These are phyloP conservation scores for Lipomyces spencermartinsiae DNA, from an alignment of 805 yeast species.

Conservation along the genomic window DNA sequence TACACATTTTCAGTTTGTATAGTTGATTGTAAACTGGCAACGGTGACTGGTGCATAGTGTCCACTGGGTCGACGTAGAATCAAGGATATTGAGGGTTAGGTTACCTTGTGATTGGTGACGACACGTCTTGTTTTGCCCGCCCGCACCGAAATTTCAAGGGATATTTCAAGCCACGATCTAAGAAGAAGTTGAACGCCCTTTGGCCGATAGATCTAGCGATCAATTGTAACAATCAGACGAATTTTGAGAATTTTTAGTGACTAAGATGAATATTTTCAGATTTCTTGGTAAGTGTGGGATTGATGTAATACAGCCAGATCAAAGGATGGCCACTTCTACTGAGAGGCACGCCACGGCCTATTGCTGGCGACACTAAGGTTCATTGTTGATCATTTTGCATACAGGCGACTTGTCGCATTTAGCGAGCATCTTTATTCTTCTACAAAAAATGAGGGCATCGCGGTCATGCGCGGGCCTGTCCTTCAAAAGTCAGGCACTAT, in stretches of 20 bases:
- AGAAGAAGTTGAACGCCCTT: neutral
- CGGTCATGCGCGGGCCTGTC: constrained; percentile 83
- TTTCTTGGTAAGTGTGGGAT: constrained; percentile 35
- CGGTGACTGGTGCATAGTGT: too few relatives aligned
- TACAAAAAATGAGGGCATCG: constrained; percentile 69
- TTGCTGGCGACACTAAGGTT: constrained; percentile 50
- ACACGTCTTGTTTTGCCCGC: too few relatives aligned
- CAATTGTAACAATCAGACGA: neutral
- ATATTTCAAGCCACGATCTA: too few relatives aligned
- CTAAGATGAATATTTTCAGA: constrained; percentile 40
- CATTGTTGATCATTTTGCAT: neutral
- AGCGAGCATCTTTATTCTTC: constrained; percentile 74
- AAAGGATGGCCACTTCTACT: neutral
- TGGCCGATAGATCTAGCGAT: neutral
- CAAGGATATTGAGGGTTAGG: too few relatives aligned
- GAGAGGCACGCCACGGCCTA: constrained; percentile 29
- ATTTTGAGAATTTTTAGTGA: neutral
- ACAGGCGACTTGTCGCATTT: constrained; percentile 82
- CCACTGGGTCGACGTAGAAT: too few relatives aligned
- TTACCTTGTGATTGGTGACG: too few relatives aligned
- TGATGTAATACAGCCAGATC: constrained; percentile 6
- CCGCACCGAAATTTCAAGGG: too few relatives aligned
- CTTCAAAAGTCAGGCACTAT: constrained; percentile 82
- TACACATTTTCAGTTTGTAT: too few relatives aligned
- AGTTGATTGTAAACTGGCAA: too few relatives aligned